Percentiles rank a stretch among this genome's conserved stretches.
These are phyloP conservation scores for Fusarium agapanthi DNA, from an alignment of 2,329 filamentous ascomycete species.

Conservation along the genomic window DNA sequence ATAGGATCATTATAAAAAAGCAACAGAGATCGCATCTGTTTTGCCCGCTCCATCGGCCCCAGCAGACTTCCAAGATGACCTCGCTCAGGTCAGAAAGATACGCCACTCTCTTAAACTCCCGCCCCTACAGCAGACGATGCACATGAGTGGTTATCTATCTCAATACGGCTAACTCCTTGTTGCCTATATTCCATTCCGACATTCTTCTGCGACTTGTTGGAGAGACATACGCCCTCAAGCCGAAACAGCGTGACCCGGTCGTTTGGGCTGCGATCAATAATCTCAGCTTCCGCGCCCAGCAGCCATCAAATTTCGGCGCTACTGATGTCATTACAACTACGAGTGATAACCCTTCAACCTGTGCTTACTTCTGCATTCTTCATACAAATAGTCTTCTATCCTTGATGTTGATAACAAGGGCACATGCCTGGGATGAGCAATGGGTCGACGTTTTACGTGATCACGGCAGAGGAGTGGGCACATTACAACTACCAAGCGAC, in stretches of 20 bases:
- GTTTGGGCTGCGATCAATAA: conserved; percentile 8
- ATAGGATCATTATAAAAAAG: neutral
- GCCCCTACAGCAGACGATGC: neutral
- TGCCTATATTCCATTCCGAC: conserved; percentile 1
- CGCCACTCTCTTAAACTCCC: neutral
- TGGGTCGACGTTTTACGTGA: neutral
- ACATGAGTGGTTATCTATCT: conserved; percentile 4
- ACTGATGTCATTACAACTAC: neutral
- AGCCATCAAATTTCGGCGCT: neutral
- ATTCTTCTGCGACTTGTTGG: neutral
- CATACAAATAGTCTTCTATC: conserved; percentile 1
- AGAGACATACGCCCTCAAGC: neutral
- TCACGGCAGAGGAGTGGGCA: neutral
- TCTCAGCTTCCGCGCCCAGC: neutral
- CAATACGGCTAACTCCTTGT: neutral
- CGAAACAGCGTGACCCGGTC: neutral
- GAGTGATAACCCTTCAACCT: neutral
- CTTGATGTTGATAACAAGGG: neutral
- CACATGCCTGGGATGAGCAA: conserved; percentile 1
- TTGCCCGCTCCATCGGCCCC: fast-evolving
- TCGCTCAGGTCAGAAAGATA: neutral
- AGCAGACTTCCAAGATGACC: neutral
- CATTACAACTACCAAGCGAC: neutral
- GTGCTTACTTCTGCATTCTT: neutral
- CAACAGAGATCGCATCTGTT: fast-evolving